A percentile compares a stretch with the other conserved stretches of the same genome.
phyloP scores from a whole-genome alignment of 2,329 filamentous ascomycete species.

The Penicillium expansum region DNA sequence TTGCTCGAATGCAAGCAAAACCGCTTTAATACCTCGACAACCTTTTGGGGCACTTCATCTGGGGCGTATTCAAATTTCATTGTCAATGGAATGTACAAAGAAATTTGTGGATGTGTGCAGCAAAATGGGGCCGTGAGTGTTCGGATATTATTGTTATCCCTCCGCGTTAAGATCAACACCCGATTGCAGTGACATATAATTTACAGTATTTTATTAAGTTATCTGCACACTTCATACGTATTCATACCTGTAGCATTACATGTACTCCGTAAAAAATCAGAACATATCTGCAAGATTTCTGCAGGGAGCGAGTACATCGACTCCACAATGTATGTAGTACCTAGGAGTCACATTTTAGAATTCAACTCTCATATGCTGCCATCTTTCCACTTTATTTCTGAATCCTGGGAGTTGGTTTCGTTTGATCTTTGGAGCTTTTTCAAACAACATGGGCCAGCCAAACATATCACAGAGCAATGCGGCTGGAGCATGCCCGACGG shows the following conservation, averaged over 20 bases:
- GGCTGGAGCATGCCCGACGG: background rate
- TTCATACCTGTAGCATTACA: background rate
- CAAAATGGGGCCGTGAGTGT: background rate
- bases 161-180: background rate
- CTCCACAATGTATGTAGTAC: slow-evolving; percentile 1
- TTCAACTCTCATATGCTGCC: background rate
- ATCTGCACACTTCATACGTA: background rate
- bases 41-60: background rate
- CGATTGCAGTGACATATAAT: background rate
- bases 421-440: background rate
- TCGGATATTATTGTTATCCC: background rate
- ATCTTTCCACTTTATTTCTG: background rate
- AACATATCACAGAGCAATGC: background rate
- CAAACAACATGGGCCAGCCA: background rate
- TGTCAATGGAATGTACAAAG: background rate
- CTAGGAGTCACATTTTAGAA: background rate
- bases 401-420: background rate
- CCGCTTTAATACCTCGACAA: slow-evolving; percentile 1
- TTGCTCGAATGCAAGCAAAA: slow-evolving; percentile 4
- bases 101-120: background rate
- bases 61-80: slow-evolving; percentile 9
- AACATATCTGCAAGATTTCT: background rate
- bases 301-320: background rate
- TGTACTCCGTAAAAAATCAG: background rate
- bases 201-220: background rate